These are phyloP conservation scores for Aspergillus incahuasiensis DNA, from an alignment of 495 filamentous ascomycete species.

Conservation along the genomic window DNA sequence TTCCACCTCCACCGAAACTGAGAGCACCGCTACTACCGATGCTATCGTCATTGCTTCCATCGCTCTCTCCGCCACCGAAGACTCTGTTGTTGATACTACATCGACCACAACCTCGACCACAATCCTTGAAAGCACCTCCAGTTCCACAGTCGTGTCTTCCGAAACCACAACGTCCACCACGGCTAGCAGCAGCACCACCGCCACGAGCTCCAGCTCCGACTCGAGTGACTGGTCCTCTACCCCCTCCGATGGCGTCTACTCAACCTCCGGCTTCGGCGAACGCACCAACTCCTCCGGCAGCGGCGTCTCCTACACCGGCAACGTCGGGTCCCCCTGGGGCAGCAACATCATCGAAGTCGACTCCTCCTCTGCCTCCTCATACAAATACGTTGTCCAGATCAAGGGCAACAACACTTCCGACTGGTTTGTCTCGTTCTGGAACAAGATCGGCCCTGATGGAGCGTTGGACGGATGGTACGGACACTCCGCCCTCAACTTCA, in stretches of 20 bases:
- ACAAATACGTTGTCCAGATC: slow-evolving; percentile 1
- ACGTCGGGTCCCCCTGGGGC: not conserved
- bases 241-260: slow-evolving; percentile 3
- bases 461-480: slow-evolving; percentile 1
- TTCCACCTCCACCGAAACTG: no score
- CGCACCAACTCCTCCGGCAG: not conserved
- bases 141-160: no score
- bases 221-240: slow-evolving; percentile 2
- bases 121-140: no score
- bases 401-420: not conserved
- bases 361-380: not conserved
- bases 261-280: slow-evolving; percentile 2
- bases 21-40: no score
- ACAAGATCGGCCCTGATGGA: slow-evolving; percentile 1
- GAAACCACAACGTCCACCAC: no score
- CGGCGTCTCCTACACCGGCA: not conserved
- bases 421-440: slow-evolving; percentile 2
- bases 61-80: no score
- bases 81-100: no score
- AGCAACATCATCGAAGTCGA: slow-evolving; percentile 2
- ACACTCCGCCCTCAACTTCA: not conserved
- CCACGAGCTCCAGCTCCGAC: not conserved
- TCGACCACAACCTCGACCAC: no score
- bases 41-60: no score
- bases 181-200: not conserved